phyloP scores from a whole-genome alignment of 148 eudicot species.

The Rhododendron molle region DNA sequence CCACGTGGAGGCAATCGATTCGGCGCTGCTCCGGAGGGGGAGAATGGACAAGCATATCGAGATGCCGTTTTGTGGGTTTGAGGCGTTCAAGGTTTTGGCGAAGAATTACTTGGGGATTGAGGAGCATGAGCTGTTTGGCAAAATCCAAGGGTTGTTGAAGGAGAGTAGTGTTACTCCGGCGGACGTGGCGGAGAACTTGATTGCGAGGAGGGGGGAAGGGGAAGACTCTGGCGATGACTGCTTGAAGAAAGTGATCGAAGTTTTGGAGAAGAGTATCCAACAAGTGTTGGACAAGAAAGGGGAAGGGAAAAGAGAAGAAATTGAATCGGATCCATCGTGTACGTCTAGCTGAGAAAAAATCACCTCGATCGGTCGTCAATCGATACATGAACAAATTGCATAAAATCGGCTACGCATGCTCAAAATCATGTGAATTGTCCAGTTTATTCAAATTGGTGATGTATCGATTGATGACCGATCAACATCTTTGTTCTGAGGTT shows the following conservation, averaged over 20 bases:
- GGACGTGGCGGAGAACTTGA: slow-evolving; percentile 54
- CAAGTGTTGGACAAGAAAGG: background rate
- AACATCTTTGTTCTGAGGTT: too few species aligned
- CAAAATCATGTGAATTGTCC: background rate
- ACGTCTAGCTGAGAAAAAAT: background rate
- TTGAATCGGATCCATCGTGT: background rate
- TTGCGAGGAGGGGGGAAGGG: slow-evolving; percentile 6
- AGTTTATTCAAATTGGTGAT: background rate
- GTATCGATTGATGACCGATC: too few species aligned
- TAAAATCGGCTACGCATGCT: too few species aligned
- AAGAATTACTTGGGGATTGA: slow-evolving; percentile 41
- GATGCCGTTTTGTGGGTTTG: slow-evolving; percentile 36
- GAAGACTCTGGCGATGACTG: background rate
- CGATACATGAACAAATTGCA: too few species aligned
- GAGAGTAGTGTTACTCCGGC: slow-evolving; percentile 46
- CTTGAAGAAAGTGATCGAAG: background rate
- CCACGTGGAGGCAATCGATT: slow-evolving; percentile 41
- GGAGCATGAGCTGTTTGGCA: slow-evolving; percentile 28
- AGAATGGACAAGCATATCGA: slow-evolving; percentile 58
- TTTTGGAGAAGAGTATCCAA: background rate
- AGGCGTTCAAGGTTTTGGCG: slow-evolving; percentile 45
- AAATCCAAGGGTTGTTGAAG: slow-evolving; percentile 20
- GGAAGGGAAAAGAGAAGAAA: background rate
- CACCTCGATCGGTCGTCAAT: background rate
- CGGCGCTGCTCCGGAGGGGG: slow-evolving; percentile 48